Base-by-base conservation (phyloP, 768 basidiomycete genomes). In the Lactarius vividus region DNA sequence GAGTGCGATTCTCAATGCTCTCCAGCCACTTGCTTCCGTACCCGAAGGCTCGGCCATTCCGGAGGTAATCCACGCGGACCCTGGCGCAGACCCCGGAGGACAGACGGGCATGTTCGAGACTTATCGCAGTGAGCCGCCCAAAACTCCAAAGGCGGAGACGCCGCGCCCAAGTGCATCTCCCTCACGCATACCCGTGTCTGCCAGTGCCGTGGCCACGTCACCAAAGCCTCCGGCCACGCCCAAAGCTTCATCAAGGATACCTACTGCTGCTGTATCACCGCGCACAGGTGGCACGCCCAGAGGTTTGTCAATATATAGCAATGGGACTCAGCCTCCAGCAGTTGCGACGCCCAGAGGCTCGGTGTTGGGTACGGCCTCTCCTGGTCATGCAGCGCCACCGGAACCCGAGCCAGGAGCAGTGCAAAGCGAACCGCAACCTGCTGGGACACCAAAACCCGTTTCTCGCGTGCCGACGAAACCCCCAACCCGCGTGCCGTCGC, bases 1-100 rank as follows among this genome's bases (percentile, higher is more conserved):
- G 59, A 71, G 73, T 31, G 37, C 70, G 26, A 59, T 71, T 11
- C 63, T 66, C 9, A 74, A 60, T 40, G 76, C 76, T 15, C 61
- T 76, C 8, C 68, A 71, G 20, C 67, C 61, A 10, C 70, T 69
- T 37, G 68, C 68, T 28, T 60, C 68, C 15, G 68, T 69, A 40
- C 68, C 68, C 2, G 68, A 69, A 44, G 68, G 66, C 18, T 67
- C 66, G 18, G 46, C 64, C 37, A 59, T 65, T 40, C 67, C 67
- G n/a, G 64, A 65, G 40, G 59, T 65, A 31, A 16, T 65, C 15
- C 64, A 68, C 46, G 59, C 55, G 16, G 44, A 55, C 18, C 2
- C 60, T 23, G 15, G 28, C 31, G 26, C 52, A 29, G 39, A 15
- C 7, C 8, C 35, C 2, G 54, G 53, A 10, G 46, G 1, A 4